phyloP scores from a whole-genome alignment of 1,284 basidiomycete species.

The Pisolithus thermaeus region DNA sequence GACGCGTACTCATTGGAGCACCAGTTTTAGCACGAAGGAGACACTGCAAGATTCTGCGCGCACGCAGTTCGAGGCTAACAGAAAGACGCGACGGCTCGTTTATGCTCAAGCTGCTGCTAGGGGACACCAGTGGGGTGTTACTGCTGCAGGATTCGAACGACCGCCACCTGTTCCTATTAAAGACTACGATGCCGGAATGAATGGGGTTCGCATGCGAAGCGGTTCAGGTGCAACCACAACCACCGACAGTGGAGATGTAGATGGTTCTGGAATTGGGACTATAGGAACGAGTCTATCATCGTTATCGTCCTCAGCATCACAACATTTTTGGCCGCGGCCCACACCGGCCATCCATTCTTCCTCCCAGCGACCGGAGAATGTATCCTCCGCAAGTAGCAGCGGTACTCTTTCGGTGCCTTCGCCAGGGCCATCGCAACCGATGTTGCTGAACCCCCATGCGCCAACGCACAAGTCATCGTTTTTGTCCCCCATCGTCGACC shows the following conservation, averaged over 20 bases:
- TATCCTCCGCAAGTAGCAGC: constrained; percentile 37
- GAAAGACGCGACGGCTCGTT: constrained; percentile 60
- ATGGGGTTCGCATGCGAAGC: constrained; percentile 58
- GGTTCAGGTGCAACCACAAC: constrained; percentile 72
- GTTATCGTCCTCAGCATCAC: constrained; percentile 36
- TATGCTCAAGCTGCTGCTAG: constrained; percentile 63
- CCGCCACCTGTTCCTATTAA: constrained; percentile 38
- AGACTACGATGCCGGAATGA: constrained; percentile 23
- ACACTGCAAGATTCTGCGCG: constrained; percentile 74
- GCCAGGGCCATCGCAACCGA: constrained; percentile 35
- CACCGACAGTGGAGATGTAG: constrained; percentile 65
- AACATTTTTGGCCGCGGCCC: constrained; percentile 49
- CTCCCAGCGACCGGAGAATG: constrained; percentile 26
- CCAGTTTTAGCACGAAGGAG: constrained; percentile 61
- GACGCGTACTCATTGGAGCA: constrained; percentile 9
- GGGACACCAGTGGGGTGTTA: constrained; percentile 52
- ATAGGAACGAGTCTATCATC: constrained; percentile 43
- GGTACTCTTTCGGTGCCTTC: constrained; percentile 42
- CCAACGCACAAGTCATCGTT: constrained; percentile 30
- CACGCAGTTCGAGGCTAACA: constrained; percentile 69
- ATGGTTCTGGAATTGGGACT: constrained; percentile 37
- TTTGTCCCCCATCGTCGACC: constrained; percentile 66
- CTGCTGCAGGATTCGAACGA: constrained; percentile 28
- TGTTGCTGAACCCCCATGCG: constrained; percentile 26
- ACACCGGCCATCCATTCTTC: constrained; percentile 13